Evolutionary conservation across 129 eudicot species (phyloP), one percentile per base, ranked within the genome.

Genomic region (Lonicera japonica): DNA sequence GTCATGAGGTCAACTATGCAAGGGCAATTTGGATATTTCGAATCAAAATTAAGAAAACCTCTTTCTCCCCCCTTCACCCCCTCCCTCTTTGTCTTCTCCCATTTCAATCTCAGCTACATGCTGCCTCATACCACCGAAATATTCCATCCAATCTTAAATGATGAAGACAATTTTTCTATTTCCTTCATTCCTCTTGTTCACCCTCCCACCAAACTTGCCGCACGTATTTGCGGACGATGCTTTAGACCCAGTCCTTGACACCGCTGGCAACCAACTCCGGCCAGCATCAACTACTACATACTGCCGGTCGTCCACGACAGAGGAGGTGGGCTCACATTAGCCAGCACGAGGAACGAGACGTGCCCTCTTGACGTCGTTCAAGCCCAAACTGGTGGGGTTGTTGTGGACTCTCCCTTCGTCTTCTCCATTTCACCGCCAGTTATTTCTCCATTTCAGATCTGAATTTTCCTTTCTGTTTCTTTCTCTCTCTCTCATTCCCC

Each of bases 351-450:
- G 3, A 39, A 8, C 36, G 25, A 14, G 20, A 24, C 1, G 3
- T 66, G 70, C 38, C 61, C 61, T 1, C n/a, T 53, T 10, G 70
- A 54, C 19, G 70, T 66, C 0, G 54, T 66, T 18, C 69, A 64
- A 21, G 61, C 54, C 53, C 61, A 20, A 13, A 21, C 15, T 6
- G 61, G n/a, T n/a, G n/a, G n/a, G n/a, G n/a, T n/a, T n/a, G n/a
- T n/a, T n/a, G n/a, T n/a, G n/a, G n/a, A n/a, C n/a, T n/a, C n/a
- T n/a, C n/a, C n/a, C n/a, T n/a, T n/a, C n/a, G n/a, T n/a, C n/a
- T n/a, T n/a, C n/a, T n/a, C n/a, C n/a, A n/a, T n/a, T n/a, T n/a
- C n/a, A n/a, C n/a, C n/a, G n/a, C n/a, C n/a, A n/a, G n/a, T n/a
- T n/a, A n/a, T n/a, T n/a, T n/a, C n/a, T n/a, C n/a, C n/a, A n/a